A percentile compares a stretch with the other conserved stretches of the same genome.
Evolutionary conservation across 257 asterid species (phyloP).

Genomic region (Leptodermis oblonga): DNA sequence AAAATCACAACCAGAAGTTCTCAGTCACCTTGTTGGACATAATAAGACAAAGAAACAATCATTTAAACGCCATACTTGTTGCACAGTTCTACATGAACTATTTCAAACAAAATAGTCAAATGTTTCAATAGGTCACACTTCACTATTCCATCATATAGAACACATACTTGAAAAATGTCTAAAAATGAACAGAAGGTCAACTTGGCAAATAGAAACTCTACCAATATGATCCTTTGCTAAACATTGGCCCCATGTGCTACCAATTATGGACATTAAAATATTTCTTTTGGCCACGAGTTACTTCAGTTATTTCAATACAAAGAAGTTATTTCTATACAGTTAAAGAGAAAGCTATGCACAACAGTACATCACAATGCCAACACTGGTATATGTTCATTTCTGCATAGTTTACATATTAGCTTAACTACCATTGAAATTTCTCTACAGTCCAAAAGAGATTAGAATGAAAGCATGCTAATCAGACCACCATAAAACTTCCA

Average conservation of each 20-base stretch:
- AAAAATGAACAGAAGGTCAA: neutral
- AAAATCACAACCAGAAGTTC: neutral
- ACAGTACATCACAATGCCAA: neutral
- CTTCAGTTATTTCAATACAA: neutral
- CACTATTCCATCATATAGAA: neutral
- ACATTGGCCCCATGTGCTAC: neutral
- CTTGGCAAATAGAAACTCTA: neutral
- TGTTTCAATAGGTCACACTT: neutral
- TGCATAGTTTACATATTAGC: neutral
- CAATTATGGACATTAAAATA: neutral
- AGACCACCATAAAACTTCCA: constrained; percentile 15
- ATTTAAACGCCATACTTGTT: neutral
- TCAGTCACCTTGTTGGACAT: neutral
- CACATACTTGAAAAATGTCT: neutral
- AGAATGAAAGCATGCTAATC: constrained; percentile 8
- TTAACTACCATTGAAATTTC: neutral
- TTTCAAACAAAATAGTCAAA: neutral
- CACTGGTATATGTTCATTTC: neutral
- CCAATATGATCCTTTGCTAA: neutral
- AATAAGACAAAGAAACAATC: too few species aligned
- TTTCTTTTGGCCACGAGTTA: neutral
- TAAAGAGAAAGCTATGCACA: neutral
- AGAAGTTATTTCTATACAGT: neutral
- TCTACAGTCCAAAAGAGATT: neutral
- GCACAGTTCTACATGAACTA: neutral